Evolutionary conservation across 2,329 filamentous ascomycete genomes (phyloP).

Genomic region (Ophidiomyces ophidiicola): DNA sequence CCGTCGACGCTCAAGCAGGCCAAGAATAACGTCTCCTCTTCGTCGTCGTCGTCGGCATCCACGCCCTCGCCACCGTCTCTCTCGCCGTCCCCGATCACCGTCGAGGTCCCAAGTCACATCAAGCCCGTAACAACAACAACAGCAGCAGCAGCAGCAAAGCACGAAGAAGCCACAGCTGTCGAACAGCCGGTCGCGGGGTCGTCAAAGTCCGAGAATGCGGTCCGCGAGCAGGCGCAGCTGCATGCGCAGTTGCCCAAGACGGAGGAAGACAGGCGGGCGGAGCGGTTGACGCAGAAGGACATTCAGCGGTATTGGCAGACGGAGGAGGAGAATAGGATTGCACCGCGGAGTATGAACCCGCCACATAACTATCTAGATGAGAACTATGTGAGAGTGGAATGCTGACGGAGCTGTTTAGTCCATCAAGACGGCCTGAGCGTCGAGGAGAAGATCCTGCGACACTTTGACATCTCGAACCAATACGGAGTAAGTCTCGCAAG

Average conservation of each 20-base stretch:
- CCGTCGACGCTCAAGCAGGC: conserved; percentile 5
- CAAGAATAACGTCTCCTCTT: too few species aligned
- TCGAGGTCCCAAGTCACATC: conserved; percentile 1
- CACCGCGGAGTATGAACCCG: conserved; percentile 41
- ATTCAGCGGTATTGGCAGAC: conserved; percentile 66
- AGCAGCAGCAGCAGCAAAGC: background rate
- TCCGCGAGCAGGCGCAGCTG: conserved; percentile 40
- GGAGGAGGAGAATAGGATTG: conserved; percentile 56
- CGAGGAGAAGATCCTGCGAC: conserved; percentile 74
- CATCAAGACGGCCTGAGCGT: conserved; percentile 63
- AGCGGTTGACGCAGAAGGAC: conserved; percentile 53
- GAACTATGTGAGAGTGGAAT: background rate
- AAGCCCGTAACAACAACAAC: background rate
- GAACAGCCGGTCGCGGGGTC: conserved; percentile 16
- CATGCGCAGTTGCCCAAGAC: conserved; percentile 27
- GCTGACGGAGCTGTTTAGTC: conserved; percentile 33
- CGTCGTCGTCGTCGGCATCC: too few species aligned
- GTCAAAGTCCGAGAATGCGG: conserved; percentile 26
- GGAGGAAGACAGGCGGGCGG: conserved; percentile 39
- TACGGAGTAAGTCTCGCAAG: conserved; percentile 73
- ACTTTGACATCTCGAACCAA: conserved; percentile 84
- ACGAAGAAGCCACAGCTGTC: background rate
- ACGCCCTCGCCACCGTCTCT: conserved; percentile 2
- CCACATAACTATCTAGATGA: too few species aligned
- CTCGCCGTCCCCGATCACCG: conserved; percentile 5